phyloP scores from a whole-genome alignment of 2,329 filamentous ascomycete species.

The Hypoxylon rubiginosum region DNA sequence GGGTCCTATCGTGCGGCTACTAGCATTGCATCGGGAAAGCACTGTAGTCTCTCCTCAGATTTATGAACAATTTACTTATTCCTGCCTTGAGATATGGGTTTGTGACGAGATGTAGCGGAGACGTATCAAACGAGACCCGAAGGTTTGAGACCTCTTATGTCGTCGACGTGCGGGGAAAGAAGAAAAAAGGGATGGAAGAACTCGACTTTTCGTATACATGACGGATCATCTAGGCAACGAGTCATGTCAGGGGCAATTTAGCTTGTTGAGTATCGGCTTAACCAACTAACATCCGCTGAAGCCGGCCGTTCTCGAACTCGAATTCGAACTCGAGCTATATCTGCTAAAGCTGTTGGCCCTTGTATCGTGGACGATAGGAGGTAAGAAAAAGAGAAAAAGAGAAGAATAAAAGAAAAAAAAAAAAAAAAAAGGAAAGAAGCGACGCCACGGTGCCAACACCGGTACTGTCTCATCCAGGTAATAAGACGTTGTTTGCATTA shows the following conservation, averaged over 20 bases:
- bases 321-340: too few species aligned
- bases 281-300: neutral
- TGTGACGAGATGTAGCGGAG: neutral
- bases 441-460: conserved; percentile 19
- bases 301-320: conserved; percentile 7
- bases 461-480: conserved; percentile 21
- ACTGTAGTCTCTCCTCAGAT: neutral
- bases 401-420: too few species aligned
- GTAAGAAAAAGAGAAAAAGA: neutral
- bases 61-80: neutral
- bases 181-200: neutral
- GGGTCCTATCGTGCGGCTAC: conserved; percentile 24
- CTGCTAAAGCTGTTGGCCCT: conserved; percentile 4
- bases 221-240: neutral
- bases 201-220: neutral
- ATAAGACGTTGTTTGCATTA: conserved; percentile 18
- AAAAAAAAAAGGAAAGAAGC: too few species aligned
- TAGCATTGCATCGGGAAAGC: conserved; percentile 16
- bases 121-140: neutral
- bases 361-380: neutral
- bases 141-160: neutral
- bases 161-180: neutral
- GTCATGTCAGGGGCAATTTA: conserved; percentile 16
- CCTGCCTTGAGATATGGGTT: too few species aligned
- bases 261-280: neutral